Base-by-base conservation (phyloP, 1,284 basidiomycete genomes). In the Cutaneotrichosporon sp. region DNA sequence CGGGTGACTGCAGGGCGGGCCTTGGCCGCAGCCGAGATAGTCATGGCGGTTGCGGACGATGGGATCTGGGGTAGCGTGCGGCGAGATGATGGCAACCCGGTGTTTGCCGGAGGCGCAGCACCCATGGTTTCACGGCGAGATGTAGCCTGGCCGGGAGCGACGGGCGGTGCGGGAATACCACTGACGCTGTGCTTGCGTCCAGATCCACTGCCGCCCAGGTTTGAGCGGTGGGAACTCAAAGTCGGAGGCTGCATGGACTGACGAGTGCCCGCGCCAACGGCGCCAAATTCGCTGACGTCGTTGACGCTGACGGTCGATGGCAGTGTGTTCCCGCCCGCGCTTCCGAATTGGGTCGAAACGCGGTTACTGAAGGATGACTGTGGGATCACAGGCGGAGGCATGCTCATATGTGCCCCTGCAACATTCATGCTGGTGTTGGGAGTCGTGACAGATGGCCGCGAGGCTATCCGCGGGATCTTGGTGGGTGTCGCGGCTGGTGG, bases 381-480 rank as follows among this genome's bases (percentile, higher is more conserved):
- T 3, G 61, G 56, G 11, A 54, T 29, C 5, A 62, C 46, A 1
- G 70, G 67, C 4, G 67, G 67, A 5, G 65, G 60, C 59, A 67
- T 68, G 33, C 57, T 58, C 20, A 54, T 49, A 24, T 57, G 52
- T 11, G 48, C 35, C 14, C 31, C 39, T 10, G 49, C 32, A 34
- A 50, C 32, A 25, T 49, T 49, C 32, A 51, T n/a, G 52, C 49
- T 41, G 43, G 57, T 49, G 57, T 52, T 59, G 22, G 57, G 57
- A 2, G 57, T 59, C 12, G 46, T 45, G 3, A 59, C 51, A 24
- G 55, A 63, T 16, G 63, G 57, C 6, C 66, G 80, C 57, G 84
- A 88, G 19, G 88, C 85, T 54, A 94, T 91, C 35, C 91, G 86
- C 46, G 92, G 92, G 62, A 96, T 97, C 77, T 92, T 93, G 20